phyloP scores from a whole-genome alignment of 768 basidiomycete genomes.

The Tulasnella calospora region DNA sequence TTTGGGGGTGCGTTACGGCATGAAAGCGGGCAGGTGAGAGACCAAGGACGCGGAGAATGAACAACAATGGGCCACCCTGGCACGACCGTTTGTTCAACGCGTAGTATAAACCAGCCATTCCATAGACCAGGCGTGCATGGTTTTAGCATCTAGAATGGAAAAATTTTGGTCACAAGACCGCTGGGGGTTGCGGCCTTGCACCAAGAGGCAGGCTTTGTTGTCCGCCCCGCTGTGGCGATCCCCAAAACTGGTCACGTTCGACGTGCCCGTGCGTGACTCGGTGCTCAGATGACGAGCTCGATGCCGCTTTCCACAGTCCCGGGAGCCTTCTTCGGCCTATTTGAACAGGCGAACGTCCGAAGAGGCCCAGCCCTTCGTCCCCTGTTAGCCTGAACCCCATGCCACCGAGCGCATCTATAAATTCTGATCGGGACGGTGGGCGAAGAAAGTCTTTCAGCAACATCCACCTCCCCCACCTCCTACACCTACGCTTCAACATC shows the following conservation, averaged over 20 bases:
- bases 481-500: not conserved
- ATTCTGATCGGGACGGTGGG: slow-evolving; percentile 9
- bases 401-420: not conserved
- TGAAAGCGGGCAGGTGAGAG: slow-evolving; percentile 11
- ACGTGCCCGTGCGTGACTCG: slow-evolving; percentile 11
- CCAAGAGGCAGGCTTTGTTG: not conserved
- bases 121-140: not conserved
- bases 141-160: not conserved
- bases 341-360: not conserved
- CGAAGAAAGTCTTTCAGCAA: not conserved
- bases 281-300: slow-evolving; percentile 7
- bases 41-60: slow-evolving; percentile 11
- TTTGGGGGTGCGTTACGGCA: not conserved
- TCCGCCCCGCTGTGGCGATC: slow-evolving; percentile 4
- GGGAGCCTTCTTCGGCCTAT: slow-evolving; percentile 6
- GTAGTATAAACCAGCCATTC: not conserved
- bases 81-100: not conserved
- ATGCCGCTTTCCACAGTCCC: not conserved
- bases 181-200: not conserved
- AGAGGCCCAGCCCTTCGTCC: not conserved
- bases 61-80: not conserved
- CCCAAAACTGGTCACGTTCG: slow-evolving; percentile 4
- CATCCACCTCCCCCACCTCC: slow-evolving; percentile 1
- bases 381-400: slow-evolving; percentile 1
- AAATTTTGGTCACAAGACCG: not conserved